Base-by-base conservation (phyloP, 176 grass and related monocot species). In the Rhynchospora tenuis region DNA sequence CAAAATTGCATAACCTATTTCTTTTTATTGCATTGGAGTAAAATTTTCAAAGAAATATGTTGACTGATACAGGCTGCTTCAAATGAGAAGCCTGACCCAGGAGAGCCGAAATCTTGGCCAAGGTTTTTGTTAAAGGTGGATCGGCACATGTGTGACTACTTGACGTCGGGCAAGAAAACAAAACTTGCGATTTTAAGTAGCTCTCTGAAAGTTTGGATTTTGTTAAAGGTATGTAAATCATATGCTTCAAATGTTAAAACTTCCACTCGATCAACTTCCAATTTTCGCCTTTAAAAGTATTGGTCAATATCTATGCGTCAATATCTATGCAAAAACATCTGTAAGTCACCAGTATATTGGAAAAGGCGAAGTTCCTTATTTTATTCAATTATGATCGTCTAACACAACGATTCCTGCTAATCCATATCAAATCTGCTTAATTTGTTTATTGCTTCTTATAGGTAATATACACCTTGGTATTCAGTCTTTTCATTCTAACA, bases 131-230 rank as follows among this genome's bases (percentile, higher is more conserved):
- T 98, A 85, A 91, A 67, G 77, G 95, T 98, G 81, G 92, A 98
- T 77, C 80, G 85, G 64, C 74, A 91, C 85, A 93, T 98, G 95
- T 91, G 90, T 81, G 91, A 90, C 9, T 94, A 94, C 80, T 84
- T 98, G 73, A 98, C 90, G 83, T 92, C 90, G 22, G 89, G 92
- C 46, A 88, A 98, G 82, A 84, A 84, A 69, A 93, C 92, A 27
- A 98, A 93, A 91, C 89, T 92, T 76, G 95, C 88, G 51, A 59
- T 93, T 47, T 87, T 98, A 48, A 93, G 90, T 76, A 91, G 94
- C 81, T 88, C 92, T 75, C 85, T 98, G 43, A 94, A 98, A 91
- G 95, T 98, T 74, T 93, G 89, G 92, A 90, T 98, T 85, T 69
- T 91, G 16, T 91, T 98, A 59, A 88, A 98, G 95, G 95, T 98